Evolutionary conservation across 371 early-diverging fungal genomes (phyloP), one percentile per base, ranked within the genome.

Genomic region (Mucor lusitanicus): DNA sequence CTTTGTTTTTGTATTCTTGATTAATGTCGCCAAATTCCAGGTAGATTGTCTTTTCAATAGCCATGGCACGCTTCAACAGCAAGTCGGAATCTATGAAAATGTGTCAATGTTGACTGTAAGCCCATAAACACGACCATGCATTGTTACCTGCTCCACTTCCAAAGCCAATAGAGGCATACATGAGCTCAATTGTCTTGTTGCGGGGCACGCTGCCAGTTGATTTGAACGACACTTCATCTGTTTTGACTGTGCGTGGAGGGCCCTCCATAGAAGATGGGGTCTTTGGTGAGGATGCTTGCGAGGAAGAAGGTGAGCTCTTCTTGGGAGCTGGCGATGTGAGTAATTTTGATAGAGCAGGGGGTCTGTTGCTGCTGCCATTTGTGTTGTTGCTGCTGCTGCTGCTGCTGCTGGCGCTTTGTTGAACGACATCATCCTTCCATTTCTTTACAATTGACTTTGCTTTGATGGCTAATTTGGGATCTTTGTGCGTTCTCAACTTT

Each of bases 141-240:
- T 27, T 13, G 73, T 60, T 83, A 93, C 92, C 90, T 60, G 85
- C 85, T 71, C 78, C 83, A 46, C 90, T 88, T 44, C 89, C 94
- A 4, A 84, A 75, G 1, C 88, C 93, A 59, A 98, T 75, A 0
- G 95, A 90, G 64, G 87, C 78, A 71, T 96, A 96, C 63, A 97
- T 75, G 71, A 98, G 78, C 60, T 94, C 95, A 61, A 91, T 86
- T 48, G 92, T 91, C 65, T 90, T 93, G 68, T 96, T 94, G 25
- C 99, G 88, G 30, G 87, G 81, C 23, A 77, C 78, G 64, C 88
- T 91, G n/a, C 92, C 91, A 6, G 91, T 85, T 0, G 86, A 68
- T 59, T 73, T 76, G 27, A 85, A 71, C 17, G 72, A 77, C 13
- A 93, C 73, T n/a, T 84, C 87, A 65, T 94, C 95, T 17, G 82